phyloP scores from a whole-genome alignment of 1,139 yeast genomes.

The Yamadazyma sp. region DNA sequence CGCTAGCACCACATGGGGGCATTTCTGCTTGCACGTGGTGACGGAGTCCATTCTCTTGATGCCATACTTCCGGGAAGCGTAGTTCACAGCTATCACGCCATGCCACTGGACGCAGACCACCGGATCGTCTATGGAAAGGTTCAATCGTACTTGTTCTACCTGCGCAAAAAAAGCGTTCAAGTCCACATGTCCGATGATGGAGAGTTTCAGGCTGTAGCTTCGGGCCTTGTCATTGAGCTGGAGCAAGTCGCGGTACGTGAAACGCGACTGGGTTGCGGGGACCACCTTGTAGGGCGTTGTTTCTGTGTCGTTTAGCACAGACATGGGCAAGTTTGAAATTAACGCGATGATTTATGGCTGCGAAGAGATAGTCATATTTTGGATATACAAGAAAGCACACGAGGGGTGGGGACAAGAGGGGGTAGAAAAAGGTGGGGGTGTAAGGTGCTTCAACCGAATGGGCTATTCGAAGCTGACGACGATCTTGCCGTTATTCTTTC shows the following conservation, averaged over 20 bases:
- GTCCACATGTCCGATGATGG: constrained; percentile 84
- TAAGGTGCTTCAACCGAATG: neutral
- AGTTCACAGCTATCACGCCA: constrained; percentile 82
- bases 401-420: neutral
- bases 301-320: constrained; percentile 8
- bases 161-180: constrained; percentile 96
- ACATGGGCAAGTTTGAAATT: constrained; percentile 5
- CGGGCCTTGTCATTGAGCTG: constrained; percentile 44
- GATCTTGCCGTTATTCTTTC: constrained; percentile 64
- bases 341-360: neutral
- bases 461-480: constrained; percentile 26
- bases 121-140: constrained; percentile 66
- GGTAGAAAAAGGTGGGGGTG: neutral
- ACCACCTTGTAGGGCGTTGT: constrained; percentile 5
- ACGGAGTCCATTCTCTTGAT: constrained; percentile 75
- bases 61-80: constrained; percentile 85
- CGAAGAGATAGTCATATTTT: no score
- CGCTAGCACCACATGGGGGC: constrained; percentile 73
- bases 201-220: constrained; percentile 65
- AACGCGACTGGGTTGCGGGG: constrained; percentile 23
- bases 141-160: constrained; percentile 79
- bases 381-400: no score
- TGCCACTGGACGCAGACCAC: constrained; percentile 96
- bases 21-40: constrained; percentile 65
- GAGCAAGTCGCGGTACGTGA: constrained; percentile 46